A percentile compares a stretch with the other conserved stretches of the same genome.
These are phyloP conservation scores for Curvularia spicifera DNA, from an alignment of 2,329 filamentous ascomycete genomes.

Conservation along the genomic window DNA sequence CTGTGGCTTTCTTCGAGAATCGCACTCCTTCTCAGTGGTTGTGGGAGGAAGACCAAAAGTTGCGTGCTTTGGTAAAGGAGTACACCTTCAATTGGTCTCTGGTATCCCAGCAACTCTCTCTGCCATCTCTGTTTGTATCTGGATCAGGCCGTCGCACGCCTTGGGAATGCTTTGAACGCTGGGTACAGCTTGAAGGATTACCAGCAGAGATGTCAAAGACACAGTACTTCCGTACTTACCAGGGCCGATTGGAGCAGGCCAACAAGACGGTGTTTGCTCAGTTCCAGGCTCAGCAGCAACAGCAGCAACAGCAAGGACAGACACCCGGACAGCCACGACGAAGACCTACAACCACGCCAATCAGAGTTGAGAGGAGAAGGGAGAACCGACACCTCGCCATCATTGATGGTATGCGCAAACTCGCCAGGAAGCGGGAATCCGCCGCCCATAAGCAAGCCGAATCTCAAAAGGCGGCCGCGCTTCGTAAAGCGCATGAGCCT, in stretches of 20 bases:
- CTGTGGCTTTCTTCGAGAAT: conserved; percentile 87
- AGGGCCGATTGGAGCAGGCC: conserved; percentile 67
- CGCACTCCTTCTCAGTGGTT: conserved; percentile 91
- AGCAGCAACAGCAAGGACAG: conserved; percentile 61
- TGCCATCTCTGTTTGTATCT: conserved; percentile 78
- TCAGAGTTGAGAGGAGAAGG: conserved; percentile 84
- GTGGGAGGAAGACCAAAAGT: conserved; percentile 84
- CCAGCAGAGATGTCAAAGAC: conserved; percentile 94
- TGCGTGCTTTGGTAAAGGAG: conserved; percentile 83
- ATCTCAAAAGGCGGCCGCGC: conserved; percentile 69
- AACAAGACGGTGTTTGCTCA: conserved; percentile 65
- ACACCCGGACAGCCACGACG: conserved; percentile 63
- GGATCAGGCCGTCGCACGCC: conserved; percentile 89
- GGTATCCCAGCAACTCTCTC: conserved; percentile 79
- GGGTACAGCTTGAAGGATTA: conserved; percentile 89
- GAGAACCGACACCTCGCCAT: conserved; percentile 86
- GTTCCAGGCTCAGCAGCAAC: conserved; percentile 61
- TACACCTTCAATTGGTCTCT: conserved; percentile 98
- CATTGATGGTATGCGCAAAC: conserved; percentile 92
- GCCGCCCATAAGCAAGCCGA: conserved; percentile 87
- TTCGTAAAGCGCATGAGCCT: conserved; percentile 80
- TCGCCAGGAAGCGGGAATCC: conserved; percentile 92
- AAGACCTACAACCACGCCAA: conserved; percentile 71
- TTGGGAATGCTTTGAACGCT: conserved; percentile 98
- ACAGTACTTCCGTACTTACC: conserved; percentile 85